Percentiles rank a stretch among this genome's conserved stretches.
phyloP scores from a whole-genome alignment of 768 basidiomycete genomes.

The Pholiota microspora region DNA sequence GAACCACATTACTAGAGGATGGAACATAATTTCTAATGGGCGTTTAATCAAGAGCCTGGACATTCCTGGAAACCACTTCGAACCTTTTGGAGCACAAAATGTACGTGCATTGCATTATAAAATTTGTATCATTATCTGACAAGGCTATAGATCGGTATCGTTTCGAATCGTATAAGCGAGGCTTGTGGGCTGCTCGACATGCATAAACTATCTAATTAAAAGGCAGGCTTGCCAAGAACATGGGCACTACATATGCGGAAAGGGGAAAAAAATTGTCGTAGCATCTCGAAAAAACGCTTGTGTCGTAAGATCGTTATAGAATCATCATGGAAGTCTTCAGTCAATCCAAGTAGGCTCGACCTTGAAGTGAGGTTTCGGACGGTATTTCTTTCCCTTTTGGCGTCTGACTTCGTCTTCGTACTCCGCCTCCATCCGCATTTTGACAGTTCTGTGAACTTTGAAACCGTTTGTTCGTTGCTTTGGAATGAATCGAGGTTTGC shows the following conservation, averaged over 20 bases:
- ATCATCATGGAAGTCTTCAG: conserved; percentile 19
- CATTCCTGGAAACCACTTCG: conserved; percentile 68
- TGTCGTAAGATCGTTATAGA: background rate
- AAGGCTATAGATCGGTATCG: conserved; percentile 9
- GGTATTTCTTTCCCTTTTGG: conserved; percentile 28
- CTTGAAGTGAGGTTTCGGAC: conserved; percentile 24
- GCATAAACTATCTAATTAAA: background rate
- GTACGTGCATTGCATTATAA: conserved; percentile 29
- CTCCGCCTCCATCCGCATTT: conserved; percentile 52
- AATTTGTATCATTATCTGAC: background rate
- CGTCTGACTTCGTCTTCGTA: conserved; percentile 28
- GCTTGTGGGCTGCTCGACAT: conserved; percentile 15
- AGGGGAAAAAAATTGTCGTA: background rate
- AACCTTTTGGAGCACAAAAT: conserved; percentile 48
- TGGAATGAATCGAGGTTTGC: conserved; percentile 36
- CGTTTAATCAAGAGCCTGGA: conserved; percentile 40
- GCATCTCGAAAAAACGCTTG: background rate
- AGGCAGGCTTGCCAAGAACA: too few relatives aligned
- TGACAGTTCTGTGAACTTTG: conserved; percentile 52
- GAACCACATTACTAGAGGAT: conserved; percentile 33
- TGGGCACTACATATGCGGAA: too few relatives aligned
- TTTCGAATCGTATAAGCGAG: conserved; percentile 20
- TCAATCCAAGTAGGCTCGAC: conserved; percentile 36
- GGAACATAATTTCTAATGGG: conserved; percentile 42
- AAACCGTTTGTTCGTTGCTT: conserved; percentile 37